These are phyloP conservation scores for Pseudofabraea citricarpa DNA, from an alignment of 2,329 filamentous ascomycete species.

Conservation along the genomic window DNA sequence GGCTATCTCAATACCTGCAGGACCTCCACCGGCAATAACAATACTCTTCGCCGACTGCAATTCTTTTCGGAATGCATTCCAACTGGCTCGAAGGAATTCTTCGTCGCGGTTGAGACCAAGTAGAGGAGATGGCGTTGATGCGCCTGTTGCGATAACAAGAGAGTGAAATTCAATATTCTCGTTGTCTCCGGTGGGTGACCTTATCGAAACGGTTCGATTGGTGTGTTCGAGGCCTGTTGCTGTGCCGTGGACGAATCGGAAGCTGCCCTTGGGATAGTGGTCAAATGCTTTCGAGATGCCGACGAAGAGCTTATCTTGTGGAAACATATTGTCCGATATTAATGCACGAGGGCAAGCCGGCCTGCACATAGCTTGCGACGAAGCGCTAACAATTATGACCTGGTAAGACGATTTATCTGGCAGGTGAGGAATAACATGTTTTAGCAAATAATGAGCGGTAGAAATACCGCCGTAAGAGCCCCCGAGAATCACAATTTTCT, in stretches of 20 bases:
- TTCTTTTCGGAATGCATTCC: constrained; percentile 34
- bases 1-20: constrained; percentile 40
- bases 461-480: constrained; percentile 48
- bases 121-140: constrained; percentile 39
- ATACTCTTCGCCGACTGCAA: constrained; percentile 36
- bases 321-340: constrained; percentile 38
- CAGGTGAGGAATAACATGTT: constrained; percentile 40
- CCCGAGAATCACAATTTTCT: constrained; percentile 44
- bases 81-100: constrained; percentile 27
- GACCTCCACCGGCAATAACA: constrained; percentile 39
- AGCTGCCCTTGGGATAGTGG: constrained; percentile 32
- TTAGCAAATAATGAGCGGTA: constrained; percentile 47
- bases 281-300: constrained; percentile 32
- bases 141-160: constrained; percentile 45
- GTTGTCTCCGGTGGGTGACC: constrained; percentile 1
- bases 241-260: constrained; percentile 38
- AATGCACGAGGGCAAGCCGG: constrained; percentile 41
- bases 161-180: constrained; percentile 33
- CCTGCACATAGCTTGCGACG: constrained; percentile 36
- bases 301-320: constrained; percentile 40
- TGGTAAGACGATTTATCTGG: constrained; percentile 32
- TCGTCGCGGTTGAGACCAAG: constrained; percentile 34
- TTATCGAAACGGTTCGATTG: constrained; percentile 29
- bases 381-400: constrained; percentile 38
- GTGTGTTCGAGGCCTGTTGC: constrained; percentile 32